Evolutionary conservation across 495 filamentous ascomycete genomes (phyloP).

Genomic region (Aspergillus ellipticus): DNA sequence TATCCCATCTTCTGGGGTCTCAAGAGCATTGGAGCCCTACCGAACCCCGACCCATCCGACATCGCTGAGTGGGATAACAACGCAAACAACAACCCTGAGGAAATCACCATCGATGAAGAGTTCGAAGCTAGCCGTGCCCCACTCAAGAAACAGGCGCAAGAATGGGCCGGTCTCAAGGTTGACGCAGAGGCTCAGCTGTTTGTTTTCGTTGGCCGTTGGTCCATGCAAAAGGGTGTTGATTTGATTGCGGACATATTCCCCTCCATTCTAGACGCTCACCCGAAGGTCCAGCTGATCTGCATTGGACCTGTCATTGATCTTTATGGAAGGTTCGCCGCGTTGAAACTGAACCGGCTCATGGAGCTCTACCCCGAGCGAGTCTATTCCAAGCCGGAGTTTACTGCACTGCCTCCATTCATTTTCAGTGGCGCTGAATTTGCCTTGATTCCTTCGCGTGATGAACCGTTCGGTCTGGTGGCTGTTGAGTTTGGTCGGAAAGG

Average conservation of each 20-base stretch:
- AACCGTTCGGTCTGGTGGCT: conserved; percentile 73
- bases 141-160: conserved; percentile 63
- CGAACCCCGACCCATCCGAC: conserved; percentile 71
- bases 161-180: conserved; percentile 66
- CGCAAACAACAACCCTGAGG: conserved; percentile 31
- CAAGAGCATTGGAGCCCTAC: conserved; percentile 61
- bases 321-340: conserved; percentile 69
- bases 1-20: conserved; percentile 76
- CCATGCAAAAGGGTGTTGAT: conserved; percentile 72
- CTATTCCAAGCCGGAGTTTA: conserved; percentile 72
- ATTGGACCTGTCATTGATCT: conserved; percentile 72
- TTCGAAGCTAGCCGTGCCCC: conserved; percentile 53
- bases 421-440: conserved; percentile 76
- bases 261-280: conserved; percentile 59
- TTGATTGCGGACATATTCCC: conserved; percentile 75
- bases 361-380: conserved; percentile 66
- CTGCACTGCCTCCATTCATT: conserved; percentile 65
- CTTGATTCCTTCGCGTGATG: conserved; percentile 71
- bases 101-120: conserved; percentile 48
- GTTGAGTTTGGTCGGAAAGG: conserved; percentile 77
- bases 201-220: conserved; percentile 75
- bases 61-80: conserved; percentile 60
- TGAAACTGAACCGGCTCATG: conserved; percentile 69
- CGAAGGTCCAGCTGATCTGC: conserved; percentile 63
- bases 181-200: conserved; percentile 65